These are phyloP conservation scores for Royoungia palumana DNA, from an alignment of 768 basidiomycete genomes.

Conservation along the genomic window DNA sequence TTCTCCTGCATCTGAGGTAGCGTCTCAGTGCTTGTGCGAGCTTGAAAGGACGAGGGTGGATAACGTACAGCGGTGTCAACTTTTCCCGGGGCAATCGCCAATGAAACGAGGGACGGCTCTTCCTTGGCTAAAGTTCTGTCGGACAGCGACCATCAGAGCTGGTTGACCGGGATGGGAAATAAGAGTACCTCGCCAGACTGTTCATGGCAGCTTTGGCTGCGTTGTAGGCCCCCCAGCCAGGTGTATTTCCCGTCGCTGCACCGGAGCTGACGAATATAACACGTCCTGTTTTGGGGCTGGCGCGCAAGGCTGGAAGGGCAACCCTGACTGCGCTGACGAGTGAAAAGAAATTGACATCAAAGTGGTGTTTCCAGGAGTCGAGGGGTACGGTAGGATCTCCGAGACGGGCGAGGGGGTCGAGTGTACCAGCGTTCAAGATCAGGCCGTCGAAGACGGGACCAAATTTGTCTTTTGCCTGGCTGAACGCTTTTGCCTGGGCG, in stretches of 20 bases:
- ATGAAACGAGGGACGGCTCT: constrained; percentile 68
- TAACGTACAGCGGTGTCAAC: constrained; percentile 74
- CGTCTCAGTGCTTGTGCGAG: background rate
- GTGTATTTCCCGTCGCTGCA: constrained; percentile 61
- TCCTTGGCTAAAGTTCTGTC: constrained; percentile 79
- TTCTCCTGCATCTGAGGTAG: constrained; percentile 63
- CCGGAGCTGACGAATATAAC: constrained; percentile 87
- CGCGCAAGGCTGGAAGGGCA: constrained; percentile 66
- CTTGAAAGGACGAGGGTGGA: background rate
- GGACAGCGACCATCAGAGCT: constrained; percentile 1
- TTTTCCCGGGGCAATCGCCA: constrained; percentile 84
- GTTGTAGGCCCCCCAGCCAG: constrained; percentile 80
- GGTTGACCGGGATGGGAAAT: constrained; percentile 8
- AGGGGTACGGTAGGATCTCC: constrained; percentile 46
- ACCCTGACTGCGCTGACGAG: constrained; percentile 66
- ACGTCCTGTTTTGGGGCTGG: constrained; percentile 53
- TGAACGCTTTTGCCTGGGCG: constrained; percentile 55
- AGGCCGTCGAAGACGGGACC: constrained; percentile 65
- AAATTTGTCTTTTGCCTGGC: constrained; percentile 49
- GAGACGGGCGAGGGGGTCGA: constrained; percentile 67
- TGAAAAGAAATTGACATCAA: constrained; percentile 89
- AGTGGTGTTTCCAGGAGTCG: constrained; percentile 64
- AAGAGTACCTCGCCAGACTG: constrained; percentile 63
- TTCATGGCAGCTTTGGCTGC: constrained; percentile 90
- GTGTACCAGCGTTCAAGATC: constrained; percentile 78